A percentile compares a stretch with the other conserved stretches of the same genome.
phyloP scores from a whole-genome alignment of 2,329 filamentous ascomycete species.

The Botryotinia narcissicola region DNA sequence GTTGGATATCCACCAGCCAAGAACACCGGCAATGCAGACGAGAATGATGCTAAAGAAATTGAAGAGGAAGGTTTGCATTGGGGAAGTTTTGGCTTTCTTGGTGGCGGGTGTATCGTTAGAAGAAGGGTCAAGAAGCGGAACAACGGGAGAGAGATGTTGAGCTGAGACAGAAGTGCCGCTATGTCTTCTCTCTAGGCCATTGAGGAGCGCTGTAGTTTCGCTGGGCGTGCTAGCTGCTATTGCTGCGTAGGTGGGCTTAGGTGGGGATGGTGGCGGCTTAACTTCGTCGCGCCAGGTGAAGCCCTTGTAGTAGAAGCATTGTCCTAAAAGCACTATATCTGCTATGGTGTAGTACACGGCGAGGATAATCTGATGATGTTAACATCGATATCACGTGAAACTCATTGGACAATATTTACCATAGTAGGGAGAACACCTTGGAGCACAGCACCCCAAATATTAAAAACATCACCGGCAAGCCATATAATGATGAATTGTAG shows the following conservation, averaged over 20 bases:
- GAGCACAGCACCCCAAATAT: conserved; percentile 86
- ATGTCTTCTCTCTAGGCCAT: conserved; percentile 48
- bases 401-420: conserved; percentile 46
- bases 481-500: conserved; percentile 91
- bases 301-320: conserved; percentile 95
- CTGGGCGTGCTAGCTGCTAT: conserved; percentile 36
- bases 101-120: conserved; percentile 43
- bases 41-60: conserved; percentile 75
- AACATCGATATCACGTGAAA: neutral
- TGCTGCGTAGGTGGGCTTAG: conserved; percentile 31
- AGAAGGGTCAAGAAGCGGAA: conserved; percentile 65
- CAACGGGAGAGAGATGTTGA: conserved; percentile 74
- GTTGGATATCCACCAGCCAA: conserved; percentile 79
- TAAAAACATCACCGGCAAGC: conserved; percentile 93
- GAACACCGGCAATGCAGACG: conserved; percentile 77
- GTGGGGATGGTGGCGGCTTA: conserved; percentile 43
- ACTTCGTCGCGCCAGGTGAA: conserved; percentile 65
- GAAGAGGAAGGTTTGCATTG: conserved; percentile 61
- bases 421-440: conserved; percentile 94
- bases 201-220: conserved; percentile 54
- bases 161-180: conserved; percentile 58
- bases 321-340: conserved; percentile 80
- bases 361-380: conserved; percentile 64
- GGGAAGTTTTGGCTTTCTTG: conserved; percentile 46
- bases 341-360: conserved; percentile 91